Evolutionary conservation across 2,329 filamentous ascomycete species (phyloP).

Genomic region (Coniella vitis): DNA sequence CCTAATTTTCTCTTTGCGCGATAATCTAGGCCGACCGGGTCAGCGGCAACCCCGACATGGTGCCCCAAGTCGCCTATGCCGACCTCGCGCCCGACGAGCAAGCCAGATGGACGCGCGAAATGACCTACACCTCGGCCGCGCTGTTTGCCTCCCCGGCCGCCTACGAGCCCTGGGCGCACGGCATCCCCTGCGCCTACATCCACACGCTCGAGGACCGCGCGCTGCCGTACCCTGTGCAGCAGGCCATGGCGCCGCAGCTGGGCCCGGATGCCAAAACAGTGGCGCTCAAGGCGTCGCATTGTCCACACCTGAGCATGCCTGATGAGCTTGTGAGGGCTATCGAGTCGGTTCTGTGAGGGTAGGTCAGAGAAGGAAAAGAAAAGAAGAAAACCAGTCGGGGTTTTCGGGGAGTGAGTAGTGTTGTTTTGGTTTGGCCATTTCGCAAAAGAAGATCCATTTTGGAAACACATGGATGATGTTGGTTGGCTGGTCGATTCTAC

Average conservation of each 20-base stretch:
- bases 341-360: neutral
- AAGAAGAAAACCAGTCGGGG: too few relatives aligned
- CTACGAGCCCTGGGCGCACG: constrained; percentile 18
- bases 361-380: too few relatives aligned
- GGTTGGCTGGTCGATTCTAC: too few relatives aligned
- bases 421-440: too few relatives aligned
- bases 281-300: constrained; percentile 12
- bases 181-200: constrained; percentile 17
- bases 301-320: constrained; percentile 16
- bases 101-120: constrained; percentile 8
- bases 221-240: constrained; percentile 11
- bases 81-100: constrained; percentile 14
- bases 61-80: constrained; percentile 16
- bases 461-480: too few relatives aligned
- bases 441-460: too few relatives aligned
- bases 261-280: constrained; percentile 7
- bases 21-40: constrained; percentile 13
- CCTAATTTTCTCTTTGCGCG: too few relatives aligned
- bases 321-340: constrained; percentile 9
- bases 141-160: constrained; percentile 15
- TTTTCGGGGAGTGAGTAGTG: too few relatives aligned
- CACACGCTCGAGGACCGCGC: constrained; percentile 17
- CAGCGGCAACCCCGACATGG: constrained; percentile 5
- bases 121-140: constrained; percentile 16
- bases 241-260: constrained; percentile 11